phyloP scores from a whole-genome alignment of 768 basidiomycete genomes.

The Suillus alpinus region DNA sequence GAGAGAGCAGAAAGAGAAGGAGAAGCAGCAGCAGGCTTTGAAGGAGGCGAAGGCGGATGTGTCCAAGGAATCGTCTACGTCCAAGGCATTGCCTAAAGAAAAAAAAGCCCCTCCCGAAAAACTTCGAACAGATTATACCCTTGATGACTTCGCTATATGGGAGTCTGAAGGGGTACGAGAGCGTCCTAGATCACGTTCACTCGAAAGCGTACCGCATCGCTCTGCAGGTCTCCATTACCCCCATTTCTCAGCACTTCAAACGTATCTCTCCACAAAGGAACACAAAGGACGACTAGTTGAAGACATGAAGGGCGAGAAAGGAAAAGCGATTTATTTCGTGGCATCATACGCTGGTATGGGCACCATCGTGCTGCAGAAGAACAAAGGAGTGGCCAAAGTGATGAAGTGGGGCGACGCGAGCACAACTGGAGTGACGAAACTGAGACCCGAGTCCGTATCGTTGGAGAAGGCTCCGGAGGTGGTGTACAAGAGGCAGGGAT shows the following conservation, averaged over 20 bases:
- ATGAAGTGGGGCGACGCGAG: slow-evolving; percentile 30
- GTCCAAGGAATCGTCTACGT: slow-evolving; percentile 6
- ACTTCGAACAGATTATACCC: slow-evolving; percentile 22
- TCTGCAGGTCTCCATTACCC: slow-evolving; percentile 63
- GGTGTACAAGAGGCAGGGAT: slow-evolving; percentile 42
- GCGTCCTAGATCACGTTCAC: slow-evolving; percentile 29
- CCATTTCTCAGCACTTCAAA: slow-evolving; percentile 51
- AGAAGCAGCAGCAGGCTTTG: not conserved
- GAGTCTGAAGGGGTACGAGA: slow-evolving; percentile 14
- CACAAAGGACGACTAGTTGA: slow-evolving; percentile 61
- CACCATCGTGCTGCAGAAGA: slow-evolving; percentile 17
- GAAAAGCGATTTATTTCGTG: slow-evolving; percentile 13
- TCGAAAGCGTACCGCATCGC: slow-evolving; percentile 66
- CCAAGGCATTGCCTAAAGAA: slow-evolving; percentile 14
- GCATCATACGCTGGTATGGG: slow-evolving; percentile 33
- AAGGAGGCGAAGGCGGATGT: slow-evolving; percentile 4
- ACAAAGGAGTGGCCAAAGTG: slow-evolving; percentile 13
- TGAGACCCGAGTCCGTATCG: slow-evolving; percentile 25
- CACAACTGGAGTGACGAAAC: slow-evolving; percentile 26
- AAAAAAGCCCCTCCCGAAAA: not conserved
- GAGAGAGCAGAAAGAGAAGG: not conserved
- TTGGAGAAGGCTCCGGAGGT: slow-evolving; percentile 41
- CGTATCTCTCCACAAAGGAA: slow-evolving; percentile 45
- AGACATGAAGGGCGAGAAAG: slow-evolving; percentile 15
- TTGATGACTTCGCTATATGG: slow-evolving; percentile 38